Percentiles rank a stretch among this genome's conserved stretches.
Evolutionary conservation across 2,329 filamentous ascomycete genomes (phyloP).

Genomic region (Aspergillus amoenus): DNA sequence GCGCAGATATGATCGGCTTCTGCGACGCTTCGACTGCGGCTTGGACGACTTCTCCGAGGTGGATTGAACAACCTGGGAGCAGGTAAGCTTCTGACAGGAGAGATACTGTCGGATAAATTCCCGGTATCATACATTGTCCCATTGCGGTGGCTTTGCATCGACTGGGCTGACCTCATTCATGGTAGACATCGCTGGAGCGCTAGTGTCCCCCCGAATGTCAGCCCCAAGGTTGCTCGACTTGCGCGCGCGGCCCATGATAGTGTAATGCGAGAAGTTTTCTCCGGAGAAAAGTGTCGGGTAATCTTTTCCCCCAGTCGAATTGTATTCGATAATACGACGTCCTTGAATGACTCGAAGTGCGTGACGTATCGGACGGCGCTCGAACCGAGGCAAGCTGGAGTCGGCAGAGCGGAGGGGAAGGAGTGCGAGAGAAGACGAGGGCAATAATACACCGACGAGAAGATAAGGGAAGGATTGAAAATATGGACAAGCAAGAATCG

Average conservation of each 20-base stretch:
- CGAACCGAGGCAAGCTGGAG: not conserved
- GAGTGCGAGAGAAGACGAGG: not conserved
- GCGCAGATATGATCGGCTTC: conserved; percentile 42
- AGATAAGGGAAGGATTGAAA: not conserved
- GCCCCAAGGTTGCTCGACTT: conserved; percentile 46
- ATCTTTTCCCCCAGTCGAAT: not conserved
- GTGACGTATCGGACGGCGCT: not conserved
- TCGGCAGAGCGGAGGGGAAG: not conserved
- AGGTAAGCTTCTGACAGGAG: conserved; percentile 12
- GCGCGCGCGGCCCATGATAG: conserved; percentile 41
- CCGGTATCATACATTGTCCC: conserved; percentile 29
- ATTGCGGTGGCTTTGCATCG: conserved; percentile 28
- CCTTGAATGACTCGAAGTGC: not conserved
- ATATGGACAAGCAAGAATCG: conserved; percentile 2
- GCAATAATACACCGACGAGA: not conserved
- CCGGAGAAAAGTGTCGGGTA: not conserved
- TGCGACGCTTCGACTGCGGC: conserved; percentile 45
- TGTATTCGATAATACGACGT: not conserved
- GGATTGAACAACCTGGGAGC: conserved; percentile 22
- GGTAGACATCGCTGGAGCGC: conserved; percentile 47
- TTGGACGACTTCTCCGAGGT: conserved; percentile 31
- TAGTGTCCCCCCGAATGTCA: conserved; percentile 49
- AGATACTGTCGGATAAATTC: not conserved
- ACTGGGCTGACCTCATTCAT: conserved; percentile 39
- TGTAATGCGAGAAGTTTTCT: not conserved